phyloP scores from a whole-genome alignment of 208 protist genomes.

The Crithidia sp. region DNA sequence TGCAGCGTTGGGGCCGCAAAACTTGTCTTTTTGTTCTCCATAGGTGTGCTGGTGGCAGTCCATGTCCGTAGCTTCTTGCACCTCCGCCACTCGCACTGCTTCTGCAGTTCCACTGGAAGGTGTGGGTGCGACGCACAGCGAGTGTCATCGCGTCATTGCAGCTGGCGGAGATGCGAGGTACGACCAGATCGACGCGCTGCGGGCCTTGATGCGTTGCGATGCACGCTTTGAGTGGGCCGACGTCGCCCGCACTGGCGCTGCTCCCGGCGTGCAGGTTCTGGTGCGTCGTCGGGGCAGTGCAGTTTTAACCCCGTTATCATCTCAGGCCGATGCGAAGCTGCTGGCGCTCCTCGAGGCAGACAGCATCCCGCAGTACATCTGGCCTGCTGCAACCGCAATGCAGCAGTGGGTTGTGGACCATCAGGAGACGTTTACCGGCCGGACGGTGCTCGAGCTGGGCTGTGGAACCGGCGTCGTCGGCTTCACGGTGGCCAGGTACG shows the following conservation, averaged over 20 bases:
- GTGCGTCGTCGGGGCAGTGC: neutral
- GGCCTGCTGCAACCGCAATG: conserved; percentile 46
- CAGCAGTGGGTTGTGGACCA: conserved; percentile 39
- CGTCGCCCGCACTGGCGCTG: neutral
- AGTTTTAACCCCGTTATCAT: too few species aligned
- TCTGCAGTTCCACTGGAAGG: too few species aligned
- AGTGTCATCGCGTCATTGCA: neutral
- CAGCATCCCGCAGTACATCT: conserved; percentile 60
- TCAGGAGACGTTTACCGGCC: conserved; percentile 31
- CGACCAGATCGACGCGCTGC: conserved; percentile 9
- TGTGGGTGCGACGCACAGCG: neutral
- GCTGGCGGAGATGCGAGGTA: conserved; percentile 4
- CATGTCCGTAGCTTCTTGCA: too few species aligned
- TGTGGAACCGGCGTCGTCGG: conserved; percentile 62
- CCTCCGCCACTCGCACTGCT: too few species aligned
- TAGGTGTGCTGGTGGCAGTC: neutral
- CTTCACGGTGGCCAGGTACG: conserved; percentile 35
- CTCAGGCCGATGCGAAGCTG: neutral
- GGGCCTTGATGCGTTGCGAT: conserved; percentile 15
- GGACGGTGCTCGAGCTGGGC: conserved; percentile 64
- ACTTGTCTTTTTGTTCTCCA: neutral
- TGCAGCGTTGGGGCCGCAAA: neutral
- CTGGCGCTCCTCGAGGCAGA: conserved; percentile 39
- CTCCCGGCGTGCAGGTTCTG: neutral
- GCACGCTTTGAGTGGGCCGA: conserved; percentile 27